Conservation (phyloP, 2,329 filamentous ascomycete species). For the Talaromyces sp. region DNA sequence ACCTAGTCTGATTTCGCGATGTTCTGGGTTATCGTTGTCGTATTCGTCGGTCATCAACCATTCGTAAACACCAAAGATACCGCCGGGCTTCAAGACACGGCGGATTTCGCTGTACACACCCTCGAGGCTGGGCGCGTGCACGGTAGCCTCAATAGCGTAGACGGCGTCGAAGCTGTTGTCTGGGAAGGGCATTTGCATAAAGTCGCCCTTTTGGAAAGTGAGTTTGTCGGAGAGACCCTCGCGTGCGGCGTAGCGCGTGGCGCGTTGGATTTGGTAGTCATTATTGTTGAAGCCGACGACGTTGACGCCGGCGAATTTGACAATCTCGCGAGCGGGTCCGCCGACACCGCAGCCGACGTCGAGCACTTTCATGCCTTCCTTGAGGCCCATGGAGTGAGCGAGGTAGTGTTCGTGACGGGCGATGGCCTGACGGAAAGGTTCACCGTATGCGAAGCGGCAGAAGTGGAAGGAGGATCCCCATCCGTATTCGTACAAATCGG, state of each 20-base stretch:
- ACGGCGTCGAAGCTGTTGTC: conserved; percentile 91
- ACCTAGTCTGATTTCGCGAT: conserved; percentile 85
- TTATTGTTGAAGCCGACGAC: conserved; percentile 97
- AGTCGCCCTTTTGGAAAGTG: conserved; percentile 89
- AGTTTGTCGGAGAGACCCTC: conserved; percentile 79
- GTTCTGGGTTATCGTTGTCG: conserved; percentile 80
- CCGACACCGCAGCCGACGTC: conserved; percentile 98
- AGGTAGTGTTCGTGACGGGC: conserved; percentile 98
- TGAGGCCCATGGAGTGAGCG: conserved; percentile 81
- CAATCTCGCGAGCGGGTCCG: conserved; percentile 91
- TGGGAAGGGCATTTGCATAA: conserved; percentile 98
- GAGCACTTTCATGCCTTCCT: conserved; percentile 82
- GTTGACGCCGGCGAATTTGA: conserved; percentile 88
- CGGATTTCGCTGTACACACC: conserved; percentile 94
- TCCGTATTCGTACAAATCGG: conserved; percentile 93
- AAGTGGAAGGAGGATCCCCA: conserved; percentile 98
- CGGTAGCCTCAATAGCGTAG: conserved; percentile 95
- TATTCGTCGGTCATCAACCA: conserved; percentile 98
- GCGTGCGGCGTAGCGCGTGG: conserved; percentile 78
- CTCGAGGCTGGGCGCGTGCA: conserved; percentile 85
- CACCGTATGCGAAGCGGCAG: conserved; percentile 84
- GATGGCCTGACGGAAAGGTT: conserved; percentile 87
- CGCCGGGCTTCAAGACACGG: conserved; percentile 92
- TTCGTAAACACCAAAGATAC: conserved; percentile 95
- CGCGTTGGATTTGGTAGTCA: conserved; percentile 96